Conservation (phyloP, 2,329 filamentous ascomycete genomes). For the Monosporascus sp. region DNA sequence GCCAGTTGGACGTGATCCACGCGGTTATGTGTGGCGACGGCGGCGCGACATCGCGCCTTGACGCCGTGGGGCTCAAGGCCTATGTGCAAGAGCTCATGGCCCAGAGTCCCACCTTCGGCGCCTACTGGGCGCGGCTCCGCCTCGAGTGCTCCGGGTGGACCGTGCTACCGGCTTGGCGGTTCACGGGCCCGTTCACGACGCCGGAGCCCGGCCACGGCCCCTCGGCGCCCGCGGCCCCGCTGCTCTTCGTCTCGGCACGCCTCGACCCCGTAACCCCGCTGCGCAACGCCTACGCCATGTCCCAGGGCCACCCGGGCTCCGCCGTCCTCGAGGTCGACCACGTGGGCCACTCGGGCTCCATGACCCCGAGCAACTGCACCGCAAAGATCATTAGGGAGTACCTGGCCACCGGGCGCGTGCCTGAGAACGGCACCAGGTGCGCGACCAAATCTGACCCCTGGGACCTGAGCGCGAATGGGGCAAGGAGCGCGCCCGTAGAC, state of each 20-base stretch:
- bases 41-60: conserved; percentile 12
- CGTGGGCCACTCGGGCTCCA: conserved; percentile 11
- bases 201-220: conserved; percentile 9
- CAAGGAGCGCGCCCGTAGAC: neutral
- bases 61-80: conserved; percentile 18
- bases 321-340: conserved; percentile 12
- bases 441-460: neutral
- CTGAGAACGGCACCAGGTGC: neutral
- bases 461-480: neutral
- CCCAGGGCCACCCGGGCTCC: conserved; percentile 10
- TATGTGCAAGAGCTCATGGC: conserved; percentile 23
- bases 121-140: conserved; percentile 29
- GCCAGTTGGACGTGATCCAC: conserved; percentile 13
- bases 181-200: conserved; percentile 24
- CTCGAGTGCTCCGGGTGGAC: conserved; percentile 34
- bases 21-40: conserved; percentile 33
- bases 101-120: conserved; percentile 26
- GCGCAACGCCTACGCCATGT: conserved; percentile 26
- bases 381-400: conserved; percentile 7
- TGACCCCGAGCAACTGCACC: conserved; percentile 6
- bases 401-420: conserved; percentile 1
- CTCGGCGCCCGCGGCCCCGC: conserved; percentile 30
- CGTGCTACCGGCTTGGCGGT: conserved; percentile 34
- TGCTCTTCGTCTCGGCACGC: conserved; percentile 37
- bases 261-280: conserved; percentile 43